These are phyloP conservation scores for Ophidiomyces ophidiicola DNA, from an alignment of 2,329 filamentous ascomycete genomes.

Conservation along the genomic window DNA sequence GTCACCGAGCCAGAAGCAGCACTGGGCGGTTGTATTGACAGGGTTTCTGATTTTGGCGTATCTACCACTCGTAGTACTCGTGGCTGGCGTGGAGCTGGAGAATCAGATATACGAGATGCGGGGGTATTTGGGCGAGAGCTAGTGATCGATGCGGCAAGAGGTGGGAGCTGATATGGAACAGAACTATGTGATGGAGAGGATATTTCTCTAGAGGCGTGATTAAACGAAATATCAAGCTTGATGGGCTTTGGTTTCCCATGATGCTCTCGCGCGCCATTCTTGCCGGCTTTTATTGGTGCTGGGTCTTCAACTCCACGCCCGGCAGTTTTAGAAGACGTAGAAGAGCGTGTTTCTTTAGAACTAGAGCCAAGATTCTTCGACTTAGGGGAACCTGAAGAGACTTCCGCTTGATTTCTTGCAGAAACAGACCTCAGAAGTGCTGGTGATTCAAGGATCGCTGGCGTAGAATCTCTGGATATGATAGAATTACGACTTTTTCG, in stretches of 20 bases:
- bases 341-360: conserved; percentile 16
- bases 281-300: not conserved
- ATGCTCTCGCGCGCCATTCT: conserved; percentile 1
- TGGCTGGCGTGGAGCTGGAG: conserved; percentile 31
- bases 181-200: conserved; percentile 3
- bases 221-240: conserved; percentile 24
- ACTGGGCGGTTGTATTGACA: conserved; percentile 21
- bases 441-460: conserved; percentile 17
- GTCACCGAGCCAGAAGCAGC: conserved; percentile 25
- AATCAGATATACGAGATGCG: conserved; percentile 29
- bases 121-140: conserved; percentile 41
- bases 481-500: conserved; percentile 18
- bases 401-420: conserved; percentile 25
- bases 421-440: conserved; percentile 18
- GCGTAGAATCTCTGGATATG: conserved; percentile 21
- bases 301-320: conserved; percentile 1
- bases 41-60: conserved; percentile 42
- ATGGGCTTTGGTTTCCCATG: conserved; percentile 24
- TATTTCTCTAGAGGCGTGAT: conserved; percentile 11
- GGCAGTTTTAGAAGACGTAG: conserved; percentile 10
- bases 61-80: conserved; percentile 46
- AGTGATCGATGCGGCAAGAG: conserved; percentile 22
- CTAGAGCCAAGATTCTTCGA: conserved; percentile 19
- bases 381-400: conserved; percentile 34
- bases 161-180: conserved; percentile 5